A percentile compares a stretch with the other conserved stretches of the same genome.
phyloP scores from a whole-genome alignment of 495 filamentous ascomycete species.

The Tuber indicum region DNA sequence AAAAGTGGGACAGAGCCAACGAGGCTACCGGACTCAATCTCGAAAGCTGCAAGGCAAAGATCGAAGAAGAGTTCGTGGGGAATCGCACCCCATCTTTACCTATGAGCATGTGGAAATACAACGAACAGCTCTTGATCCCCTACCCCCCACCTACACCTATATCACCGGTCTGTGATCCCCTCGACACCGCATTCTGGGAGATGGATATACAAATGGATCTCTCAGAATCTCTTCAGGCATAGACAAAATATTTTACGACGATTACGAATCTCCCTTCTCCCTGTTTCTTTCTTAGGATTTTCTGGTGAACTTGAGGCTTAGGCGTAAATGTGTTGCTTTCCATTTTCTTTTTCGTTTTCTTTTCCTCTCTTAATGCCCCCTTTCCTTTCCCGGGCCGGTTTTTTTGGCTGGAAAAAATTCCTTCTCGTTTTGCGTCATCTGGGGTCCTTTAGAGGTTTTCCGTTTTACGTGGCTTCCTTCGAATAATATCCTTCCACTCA shows the following conservation, averaged over 20 bases:
- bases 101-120: conserved; percentile 1
- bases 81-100: neutral
- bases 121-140: neutral
- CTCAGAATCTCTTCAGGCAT: neutral
- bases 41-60: neutral
- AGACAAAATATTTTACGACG: neutral
- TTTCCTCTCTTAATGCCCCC: neutral
- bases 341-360: neutral
- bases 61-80: neutral
- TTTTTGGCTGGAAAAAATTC: neutral
- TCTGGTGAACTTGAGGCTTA: neutral
- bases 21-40: neutral
- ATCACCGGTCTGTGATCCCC: neutral
- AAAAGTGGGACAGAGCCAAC: conserved; percentile 2
- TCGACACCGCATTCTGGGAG: neutral
- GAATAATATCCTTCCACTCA: neutral
- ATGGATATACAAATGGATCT: neutral
- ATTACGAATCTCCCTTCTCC: neutral
- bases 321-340: neutral
- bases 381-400: neutral
- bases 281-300: conserved; percentile 1
- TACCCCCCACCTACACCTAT: neutral
- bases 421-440: neutral
- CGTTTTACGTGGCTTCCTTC: neutral
- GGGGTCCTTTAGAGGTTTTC: conserved; percentile 1